Base-by-base conservation (phyloP, 208 protist species). In the Crithidia bombi region DNA sequence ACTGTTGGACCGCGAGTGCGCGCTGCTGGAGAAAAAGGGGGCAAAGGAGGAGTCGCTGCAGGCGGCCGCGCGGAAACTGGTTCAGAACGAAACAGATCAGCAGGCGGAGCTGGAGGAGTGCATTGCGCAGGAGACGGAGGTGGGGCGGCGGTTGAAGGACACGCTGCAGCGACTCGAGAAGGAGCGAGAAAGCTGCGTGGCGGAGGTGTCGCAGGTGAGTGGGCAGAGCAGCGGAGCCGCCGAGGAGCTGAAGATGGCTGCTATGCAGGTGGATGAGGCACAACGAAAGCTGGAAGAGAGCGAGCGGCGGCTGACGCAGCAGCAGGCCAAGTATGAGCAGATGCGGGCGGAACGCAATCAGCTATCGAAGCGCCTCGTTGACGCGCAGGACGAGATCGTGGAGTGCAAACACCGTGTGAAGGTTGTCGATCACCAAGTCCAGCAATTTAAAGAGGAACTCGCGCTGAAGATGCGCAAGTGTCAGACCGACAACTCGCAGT, bases 371-470 rank as follows among this genome's bases (percentile, higher is more conserved):
- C 97, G 98, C 44, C 79, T 99, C 21, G 89, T 99, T 59, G 96
- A 99, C 72, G 82, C 96, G n/a, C 96, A 99, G 65, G 96, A 98
- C 57, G 97, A 99, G 69, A 98, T 99, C 50, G 85, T 93, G n/a
- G 97, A 99, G 58, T 89, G 99, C 66, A 92, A 97, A 59, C 84
- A 98, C 58, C 97, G 98, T 50, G 99, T 99, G 69, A 97, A 98
- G 58, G 95, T 99, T 69, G 98, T 99, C 85, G 95, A 97, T 58
- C 98, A 99, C 63, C 96, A 98, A 65, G 93, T 98, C 28, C 56
- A 85, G 25, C 93, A 98, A 73, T 81, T 98, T 59, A 96, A 94
- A 75, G 97, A 99, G 62, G 98, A 99, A 75, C 96, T 99, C 43
- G 85, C 98, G 38, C 83, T 93, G 70, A 91, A 94, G 54, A 78